A percentile compares a stretch with the other conserved stretches of the same genome.
These are phyloP conservation scores for Colletotrichum coccodes DNA, from an alignment of 2,329 filamentous ascomycete genomes.

Conservation along the genomic window DNA sequence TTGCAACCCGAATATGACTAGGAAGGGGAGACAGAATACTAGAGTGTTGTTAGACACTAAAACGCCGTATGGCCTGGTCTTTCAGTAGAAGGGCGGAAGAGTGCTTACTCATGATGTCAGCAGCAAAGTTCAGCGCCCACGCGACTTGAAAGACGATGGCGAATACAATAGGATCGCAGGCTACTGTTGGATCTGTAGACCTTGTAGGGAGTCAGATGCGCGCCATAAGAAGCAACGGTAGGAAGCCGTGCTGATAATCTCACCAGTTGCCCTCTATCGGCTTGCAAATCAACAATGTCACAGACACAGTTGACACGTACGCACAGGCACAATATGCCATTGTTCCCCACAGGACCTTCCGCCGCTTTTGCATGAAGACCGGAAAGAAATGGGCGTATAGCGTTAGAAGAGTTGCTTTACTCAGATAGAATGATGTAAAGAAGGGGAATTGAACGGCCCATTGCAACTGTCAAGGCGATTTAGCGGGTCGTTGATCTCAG, in stretches of 20 bases:
- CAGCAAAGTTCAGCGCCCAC: slow-evolving; percentile 1
- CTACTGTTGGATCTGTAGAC: not conserved
- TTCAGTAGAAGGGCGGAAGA: not conserved
- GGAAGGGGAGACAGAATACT: slow-evolving; percentile 8
- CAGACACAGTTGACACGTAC: not conserved
- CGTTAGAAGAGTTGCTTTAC: not conserved
- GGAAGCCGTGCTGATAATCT: not conserved
- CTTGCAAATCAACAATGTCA: not conserved
- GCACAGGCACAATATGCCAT: not conserved
- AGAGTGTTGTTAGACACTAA: not conserved
- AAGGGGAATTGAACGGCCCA: not conserved
- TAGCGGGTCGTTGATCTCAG: no score
- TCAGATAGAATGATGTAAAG: slow-evolving; percentile 1
- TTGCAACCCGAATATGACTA: not conserved
- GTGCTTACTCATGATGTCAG: not conserved
- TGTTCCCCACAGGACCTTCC: not conserved
- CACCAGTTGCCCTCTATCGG: not conserved
- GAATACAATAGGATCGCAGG: not conserved
- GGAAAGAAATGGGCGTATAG: not conserved
- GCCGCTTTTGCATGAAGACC: not conserved
- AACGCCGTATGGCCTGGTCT: not conserved
- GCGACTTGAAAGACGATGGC: not conserved
- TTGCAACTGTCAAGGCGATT: not conserved
- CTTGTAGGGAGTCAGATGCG: not conserved
- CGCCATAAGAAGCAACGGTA: not conserved